Evolutionary conservation across 768 basidiomycete genomes (phyloP).

Genomic region (Kwoniella pini): DNA sequence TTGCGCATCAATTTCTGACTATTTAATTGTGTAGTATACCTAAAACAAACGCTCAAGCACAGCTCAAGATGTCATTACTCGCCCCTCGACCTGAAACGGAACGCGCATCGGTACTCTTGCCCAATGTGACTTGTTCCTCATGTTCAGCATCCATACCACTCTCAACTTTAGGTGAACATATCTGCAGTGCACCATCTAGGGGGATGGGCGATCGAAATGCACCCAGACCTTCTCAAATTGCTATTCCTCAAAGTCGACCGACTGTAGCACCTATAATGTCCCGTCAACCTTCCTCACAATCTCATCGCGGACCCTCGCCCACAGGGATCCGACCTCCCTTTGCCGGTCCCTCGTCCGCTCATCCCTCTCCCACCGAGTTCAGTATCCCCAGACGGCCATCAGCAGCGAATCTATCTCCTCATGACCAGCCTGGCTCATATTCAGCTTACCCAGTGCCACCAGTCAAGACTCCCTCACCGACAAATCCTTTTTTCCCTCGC

Average conservation of each 20-base stretch:
- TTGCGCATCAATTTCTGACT: no score
- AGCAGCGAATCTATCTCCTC: conserved; percentile 25
- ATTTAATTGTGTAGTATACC: not conserved
- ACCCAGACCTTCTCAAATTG: conserved; percentile 30
- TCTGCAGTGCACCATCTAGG: conserved; percentile 58
- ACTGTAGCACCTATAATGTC: conserved; percentile 3
- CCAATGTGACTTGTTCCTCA: conserved; percentile 79
- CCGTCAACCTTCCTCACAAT: conserved; percentile 7
- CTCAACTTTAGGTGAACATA: conserved; percentile 72
- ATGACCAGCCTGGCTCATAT: conserved; percentile 26
- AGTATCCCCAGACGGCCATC: conserved; percentile 28
- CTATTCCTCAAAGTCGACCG: conserved; percentile 16
- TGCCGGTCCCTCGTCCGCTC: conserved; percentile 28
- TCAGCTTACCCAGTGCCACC: conserved; percentile 54
- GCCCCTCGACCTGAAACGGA: conserved; percentile 41
- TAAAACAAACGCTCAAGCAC: not conserved
- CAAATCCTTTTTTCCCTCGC: conserved; percentile 59
- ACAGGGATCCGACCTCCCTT: conserved; percentile 20
- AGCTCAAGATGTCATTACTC: conserved; percentile 36
- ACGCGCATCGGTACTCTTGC: conserved; percentile 73
- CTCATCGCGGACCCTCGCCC: conserved; percentile 15
- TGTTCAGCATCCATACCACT: conserved; percentile 73
- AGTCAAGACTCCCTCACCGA: conserved; percentile 51
- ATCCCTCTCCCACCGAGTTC: conserved; percentile 21
- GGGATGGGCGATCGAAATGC: conserved; percentile 11